Conservation (phyloP, 306 rosid species). For the Macrotyloma uniflorum region DNA sequence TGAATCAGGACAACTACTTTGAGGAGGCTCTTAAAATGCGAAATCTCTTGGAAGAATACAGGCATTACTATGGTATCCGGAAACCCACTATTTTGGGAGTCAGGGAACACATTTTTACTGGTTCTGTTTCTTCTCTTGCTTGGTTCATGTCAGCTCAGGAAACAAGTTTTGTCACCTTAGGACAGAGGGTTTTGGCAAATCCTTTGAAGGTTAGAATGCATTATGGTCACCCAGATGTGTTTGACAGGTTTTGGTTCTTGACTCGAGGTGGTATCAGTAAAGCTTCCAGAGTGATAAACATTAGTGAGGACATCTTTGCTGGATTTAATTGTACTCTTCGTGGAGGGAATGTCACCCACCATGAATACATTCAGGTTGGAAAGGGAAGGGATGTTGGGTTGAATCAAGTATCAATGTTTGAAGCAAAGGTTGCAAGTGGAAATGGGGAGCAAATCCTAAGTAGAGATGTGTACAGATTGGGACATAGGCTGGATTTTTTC, state of each 20-base stretch:
- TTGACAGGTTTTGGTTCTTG: constrained; percentile 60
- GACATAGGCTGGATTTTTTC: constrained; percentile 60
- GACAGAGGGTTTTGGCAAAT: constrained; percentile 62
- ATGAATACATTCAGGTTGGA: constrained; percentile 58
- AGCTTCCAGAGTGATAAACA: constrained; percentile 60
- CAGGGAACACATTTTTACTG: constrained; percentile 55
- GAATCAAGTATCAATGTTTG: constrained; percentile 59
- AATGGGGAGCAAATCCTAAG: constrained; percentile 59
- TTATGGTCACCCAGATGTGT: constrained; percentile 60
- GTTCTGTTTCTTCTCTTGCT: constrained; percentile 62
- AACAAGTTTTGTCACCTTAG: constrained; percentile 58
- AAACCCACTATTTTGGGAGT: constrained; percentile 58
- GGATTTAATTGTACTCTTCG: constrained; percentile 61
- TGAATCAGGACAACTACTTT: constrained; percentile 61
- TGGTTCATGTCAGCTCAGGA: constrained; percentile 65
- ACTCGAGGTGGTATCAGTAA: constrained; percentile 58
- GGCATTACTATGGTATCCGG: constrained; percentile 43
- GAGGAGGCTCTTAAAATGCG: constrained; percentile 60
- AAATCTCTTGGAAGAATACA: constrained; percentile 55
- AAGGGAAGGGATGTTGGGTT: constrained; percentile 63
- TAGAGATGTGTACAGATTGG: constrained; percentile 58
- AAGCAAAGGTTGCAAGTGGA: constrained; percentile 61
- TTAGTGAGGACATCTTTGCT: constrained; percentile 58
- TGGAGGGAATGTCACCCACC: constrained; percentile 61
- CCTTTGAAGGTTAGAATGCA: constrained; percentile 60